A percentile compares a stretch with the other conserved stretches of the same genome.
Evolutionary conservation across 2,329 filamentous ascomycete genomes (phyloP).

Genomic region (Monilinia laxa): DNA sequence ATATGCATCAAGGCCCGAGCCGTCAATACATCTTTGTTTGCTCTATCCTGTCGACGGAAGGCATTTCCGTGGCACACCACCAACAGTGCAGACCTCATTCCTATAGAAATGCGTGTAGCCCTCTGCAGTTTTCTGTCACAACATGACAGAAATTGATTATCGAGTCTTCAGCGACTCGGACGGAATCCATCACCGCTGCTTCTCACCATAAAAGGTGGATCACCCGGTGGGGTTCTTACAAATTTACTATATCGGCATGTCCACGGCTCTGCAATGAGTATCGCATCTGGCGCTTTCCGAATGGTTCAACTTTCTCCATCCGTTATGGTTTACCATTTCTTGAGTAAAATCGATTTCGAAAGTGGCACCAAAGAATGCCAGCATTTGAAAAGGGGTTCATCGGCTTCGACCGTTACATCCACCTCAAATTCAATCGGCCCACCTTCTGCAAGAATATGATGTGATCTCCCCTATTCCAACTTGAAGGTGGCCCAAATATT

Average conservation of each 20-base stretch:
- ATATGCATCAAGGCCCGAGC: neutral
- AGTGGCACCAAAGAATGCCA: neutral
- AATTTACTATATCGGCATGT: neutral
- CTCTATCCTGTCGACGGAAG: neutral
- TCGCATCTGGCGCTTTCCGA: neutral
- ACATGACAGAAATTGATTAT: neutral
- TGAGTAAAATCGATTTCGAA: neutral
- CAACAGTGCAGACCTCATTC: neutral
- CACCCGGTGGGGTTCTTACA: neutral
- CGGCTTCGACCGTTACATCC: neutral
- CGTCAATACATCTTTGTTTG: constrained; percentile 9
- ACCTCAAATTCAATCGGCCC: neutral
- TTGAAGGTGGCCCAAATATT: neutral
- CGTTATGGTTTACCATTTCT: neutral
- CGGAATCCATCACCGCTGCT: neutral
- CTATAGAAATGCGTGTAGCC: neutral
- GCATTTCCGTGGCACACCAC: neutral
- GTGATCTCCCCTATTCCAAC: neutral
- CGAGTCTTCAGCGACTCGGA: constrained; percentile 1
- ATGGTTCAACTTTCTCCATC: neutral
- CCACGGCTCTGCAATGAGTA: neutral
- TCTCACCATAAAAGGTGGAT: neutral
- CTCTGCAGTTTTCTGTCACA: neutral
- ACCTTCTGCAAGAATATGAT: neutral
- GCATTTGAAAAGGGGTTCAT: neutral